Percentiles rank a stretch among this genome's conserved stretches.
These are phyloP conservation scores for Trichosanthes truncata DNA, from an alignment of 306 rosid species.

Conservation along the genomic window DNA sequence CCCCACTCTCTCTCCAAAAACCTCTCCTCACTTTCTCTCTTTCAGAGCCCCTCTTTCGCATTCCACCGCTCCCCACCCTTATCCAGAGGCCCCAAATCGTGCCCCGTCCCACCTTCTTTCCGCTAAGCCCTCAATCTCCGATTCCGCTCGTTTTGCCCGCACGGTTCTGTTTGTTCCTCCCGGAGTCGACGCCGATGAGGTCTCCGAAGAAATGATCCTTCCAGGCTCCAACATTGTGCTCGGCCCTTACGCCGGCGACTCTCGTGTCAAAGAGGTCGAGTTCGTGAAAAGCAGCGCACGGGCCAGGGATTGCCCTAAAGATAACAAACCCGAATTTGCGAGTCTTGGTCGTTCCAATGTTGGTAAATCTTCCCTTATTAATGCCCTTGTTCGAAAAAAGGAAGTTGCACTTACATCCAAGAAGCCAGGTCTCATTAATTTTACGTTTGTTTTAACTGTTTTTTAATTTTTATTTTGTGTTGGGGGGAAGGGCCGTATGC, in stretches of 20 bases:
- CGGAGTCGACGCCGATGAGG: conserved; percentile 47
- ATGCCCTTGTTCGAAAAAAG: conserved; percentile 73
- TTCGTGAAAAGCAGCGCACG: conserved; percentile 71
- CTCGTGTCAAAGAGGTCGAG: conserved; percentile 64
- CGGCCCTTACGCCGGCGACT: conserved; percentile 85
- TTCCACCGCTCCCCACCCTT: conserved; percentile 15
- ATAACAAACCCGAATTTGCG: conserved; percentile 71
- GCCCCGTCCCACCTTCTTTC: conserved; percentile 18
- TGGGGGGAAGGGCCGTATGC: not conserved
- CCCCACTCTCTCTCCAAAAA: conserved; percentile 7
- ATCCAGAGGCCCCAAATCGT: not conserved
- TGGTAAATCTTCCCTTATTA: conserved; percentile 88
- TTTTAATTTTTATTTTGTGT: not conserved
- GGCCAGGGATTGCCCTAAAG: conserved; percentile 72
- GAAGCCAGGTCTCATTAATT: conserved; percentile 54
- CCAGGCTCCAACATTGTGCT: conserved; percentile 70
- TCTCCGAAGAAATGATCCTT: conserved; percentile 53
- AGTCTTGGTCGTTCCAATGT: conserved; percentile 89
- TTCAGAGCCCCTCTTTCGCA: conserved; percentile 23
- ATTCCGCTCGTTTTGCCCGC: conserved; percentile 22
- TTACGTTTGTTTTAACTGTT: not conserved
- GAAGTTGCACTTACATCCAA: conserved; percentile 90
- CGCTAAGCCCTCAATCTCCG: conserved; percentile 21
- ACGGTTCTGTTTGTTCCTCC: conserved; percentile 62
- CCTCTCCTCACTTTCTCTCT: conserved; percentile 15